Percentiles rank a stretch among this genome's conserved stretches.
Evolutionary conservation across 148 eudicot genomes (phyloP).

Genomic region (Rhododendron mucronatum): DNA sequence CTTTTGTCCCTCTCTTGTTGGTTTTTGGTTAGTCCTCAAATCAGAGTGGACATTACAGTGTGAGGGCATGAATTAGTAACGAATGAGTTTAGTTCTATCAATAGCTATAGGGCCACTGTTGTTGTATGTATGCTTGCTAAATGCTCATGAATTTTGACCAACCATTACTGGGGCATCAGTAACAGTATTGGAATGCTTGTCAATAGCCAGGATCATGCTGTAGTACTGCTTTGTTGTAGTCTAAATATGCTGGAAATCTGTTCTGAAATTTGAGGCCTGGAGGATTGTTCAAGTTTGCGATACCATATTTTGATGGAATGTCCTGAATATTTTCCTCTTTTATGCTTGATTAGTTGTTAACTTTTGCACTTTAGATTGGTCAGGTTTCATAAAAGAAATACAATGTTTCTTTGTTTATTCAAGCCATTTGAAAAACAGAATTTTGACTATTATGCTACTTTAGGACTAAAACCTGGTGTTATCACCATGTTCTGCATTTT

Average conservation of each 20-base stretch:
- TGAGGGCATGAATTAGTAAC: neutral
- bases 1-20: neutral
- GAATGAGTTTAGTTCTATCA: neutral
- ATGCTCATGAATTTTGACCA: neutral
- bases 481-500: neutral
- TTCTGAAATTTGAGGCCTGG: neutral
- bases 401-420: neutral
- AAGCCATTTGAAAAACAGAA: neutral
- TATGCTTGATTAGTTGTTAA: neutral
- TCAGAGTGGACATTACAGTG: neutral
- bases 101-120: neutral
- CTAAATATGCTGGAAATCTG: neutral
- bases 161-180: neutral
- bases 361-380: neutral
- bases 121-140: neutral
- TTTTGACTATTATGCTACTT: neutral
- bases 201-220: neutral
- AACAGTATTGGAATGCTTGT: neutral
- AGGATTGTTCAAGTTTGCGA: neutral
- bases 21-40: neutral
- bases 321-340: neutral
- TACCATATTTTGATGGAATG: neutral
- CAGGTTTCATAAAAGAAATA: neutral
- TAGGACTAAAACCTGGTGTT: neutral
- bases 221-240: neutral